A percentile compares a stretch with the other conserved stretches of the same genome.
phyloP scores from a whole-genome alignment of 345 rosid species.

The Cardamine chenopodiifolia region DNA sequence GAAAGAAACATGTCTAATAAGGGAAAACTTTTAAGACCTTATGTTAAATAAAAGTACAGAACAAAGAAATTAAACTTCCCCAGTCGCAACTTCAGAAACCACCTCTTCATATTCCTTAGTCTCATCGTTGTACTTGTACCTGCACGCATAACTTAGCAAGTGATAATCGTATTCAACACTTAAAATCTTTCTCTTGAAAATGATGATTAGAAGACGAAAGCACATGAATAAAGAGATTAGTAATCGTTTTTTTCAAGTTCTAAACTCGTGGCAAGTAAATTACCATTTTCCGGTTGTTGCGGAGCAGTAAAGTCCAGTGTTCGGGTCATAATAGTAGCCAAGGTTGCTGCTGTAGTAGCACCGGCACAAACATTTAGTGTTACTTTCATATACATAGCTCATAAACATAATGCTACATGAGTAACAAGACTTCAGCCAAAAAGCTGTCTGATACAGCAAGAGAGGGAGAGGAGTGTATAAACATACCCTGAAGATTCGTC shows the following conservation, averaged over 20 bases:
- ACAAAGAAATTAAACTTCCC: slow-evolving; percentile 15
- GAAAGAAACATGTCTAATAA: neutral
- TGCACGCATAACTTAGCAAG: neutral
- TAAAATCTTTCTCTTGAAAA: neutral
- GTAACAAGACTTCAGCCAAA: neutral
- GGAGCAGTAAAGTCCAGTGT: slow-evolving; percentile 74
- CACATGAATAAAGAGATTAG: neutral
- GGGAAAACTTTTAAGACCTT: neutral
- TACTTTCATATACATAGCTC: neutral
- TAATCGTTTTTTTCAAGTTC: neutral
- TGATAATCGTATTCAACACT: neutral
- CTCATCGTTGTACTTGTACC: slow-evolving; percentile 38
- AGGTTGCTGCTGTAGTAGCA: slow-evolving; percentile 90
- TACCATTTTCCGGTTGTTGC: slow-evolving; percentile 94
- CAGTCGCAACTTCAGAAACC: slow-evolving; percentile 30
- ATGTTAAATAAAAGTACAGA: slow-evolving; percentile 8
- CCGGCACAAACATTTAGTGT: slow-evolving; percentile 44
- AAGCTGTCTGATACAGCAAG: slow-evolving; percentile 8
- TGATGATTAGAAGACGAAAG: slow-evolving; percentile 13
- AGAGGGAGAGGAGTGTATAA: neutral
- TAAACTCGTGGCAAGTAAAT: neutral
- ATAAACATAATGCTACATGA: neutral
- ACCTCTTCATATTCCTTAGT: slow-evolving; percentile 34
- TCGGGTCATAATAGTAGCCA: slow-evolving; percentile 90
- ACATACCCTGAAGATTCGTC: slow-evolving; percentile 91